Percentiles rank a stretch among this genome's conserved stretches.
These are phyloP conservation scores for Diaporthe longicolla DNA, from an alignment of 2,329 filamentous ascomycete genomes.

Conservation along the genomic window DNA sequence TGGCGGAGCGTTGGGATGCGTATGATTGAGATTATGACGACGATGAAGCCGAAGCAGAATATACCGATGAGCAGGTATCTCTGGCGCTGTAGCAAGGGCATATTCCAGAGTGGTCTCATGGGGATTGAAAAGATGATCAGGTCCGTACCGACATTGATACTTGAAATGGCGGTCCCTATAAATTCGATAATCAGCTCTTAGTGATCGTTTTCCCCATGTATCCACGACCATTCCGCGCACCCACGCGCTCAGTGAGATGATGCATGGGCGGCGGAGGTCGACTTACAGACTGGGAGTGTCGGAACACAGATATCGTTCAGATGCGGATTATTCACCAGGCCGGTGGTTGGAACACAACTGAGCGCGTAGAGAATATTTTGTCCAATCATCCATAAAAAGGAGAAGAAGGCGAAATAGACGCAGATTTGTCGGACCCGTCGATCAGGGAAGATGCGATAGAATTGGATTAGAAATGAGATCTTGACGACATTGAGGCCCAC, in stretches of 20 bases:
- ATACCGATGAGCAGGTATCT: conserved; percentile 36
- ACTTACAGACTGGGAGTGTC: conserved; percentile 26
- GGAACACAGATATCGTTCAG: conserved; percentile 12
- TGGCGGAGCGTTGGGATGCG: conserved; percentile 29
- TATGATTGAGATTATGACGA: conserved; percentile 35
- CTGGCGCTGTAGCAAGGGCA: conserved; percentile 25
- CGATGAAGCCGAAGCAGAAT: conserved; percentile 34
- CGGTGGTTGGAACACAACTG: conserved; percentile 31
- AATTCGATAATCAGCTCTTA: neutral
- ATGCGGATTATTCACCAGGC: conserved; percentile 5
- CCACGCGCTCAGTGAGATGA: too few relatives aligned
- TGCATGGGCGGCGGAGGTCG: too few relatives aligned
- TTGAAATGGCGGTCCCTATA: conserved; percentile 25
- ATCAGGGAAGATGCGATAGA: conserved; percentile 26
- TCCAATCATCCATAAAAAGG: conserved; percentile 26
- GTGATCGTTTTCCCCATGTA: neutral
- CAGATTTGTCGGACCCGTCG: conserved; percentile 15
- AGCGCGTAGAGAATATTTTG: conserved; percentile 30
- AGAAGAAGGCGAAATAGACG: conserved; percentile 21
- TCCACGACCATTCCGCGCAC: neutral
- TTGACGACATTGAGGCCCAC: conserved; percentile 32
- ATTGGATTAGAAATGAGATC: conserved; percentile 31
- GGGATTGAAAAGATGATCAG: conserved; percentile 30
- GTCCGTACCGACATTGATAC: conserved; percentile 26
- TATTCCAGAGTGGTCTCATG: conserved; percentile 19